These are phyloP conservation scores for Draba incana DNA, from an alignment of 345 rosid genomes.

Conservation along the genomic window DNA sequence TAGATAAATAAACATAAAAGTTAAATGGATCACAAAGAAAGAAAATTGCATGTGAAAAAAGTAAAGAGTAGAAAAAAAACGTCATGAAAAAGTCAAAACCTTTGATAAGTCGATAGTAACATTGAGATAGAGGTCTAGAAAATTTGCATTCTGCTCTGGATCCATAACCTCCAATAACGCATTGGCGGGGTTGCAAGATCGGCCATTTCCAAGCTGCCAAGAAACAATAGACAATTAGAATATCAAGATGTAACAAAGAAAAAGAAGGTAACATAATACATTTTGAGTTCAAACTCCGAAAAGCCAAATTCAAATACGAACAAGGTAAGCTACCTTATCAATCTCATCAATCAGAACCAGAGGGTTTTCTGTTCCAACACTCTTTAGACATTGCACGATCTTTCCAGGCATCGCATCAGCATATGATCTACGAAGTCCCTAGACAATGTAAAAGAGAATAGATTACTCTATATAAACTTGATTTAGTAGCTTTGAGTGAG, in stretches of 20 bases:
- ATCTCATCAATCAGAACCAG: too few relatives aligned
- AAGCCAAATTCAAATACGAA: too few relatives aligned
- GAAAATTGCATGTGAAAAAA: too few relatives aligned
- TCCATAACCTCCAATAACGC: neutral
- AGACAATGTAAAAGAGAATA: too few relatives aligned
- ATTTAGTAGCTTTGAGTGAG: too few relatives aligned
- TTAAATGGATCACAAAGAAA: too few relatives aligned
- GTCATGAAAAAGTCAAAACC: neutral
- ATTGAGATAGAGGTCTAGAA: neutral
- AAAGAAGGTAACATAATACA: neutral
- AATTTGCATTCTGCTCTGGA: neutral
- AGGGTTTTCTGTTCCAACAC: too few relatives aligned
- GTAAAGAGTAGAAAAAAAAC: too few relatives aligned
- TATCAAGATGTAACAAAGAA: neutral
- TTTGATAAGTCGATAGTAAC: neutral
- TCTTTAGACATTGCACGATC: too few relatives aligned
- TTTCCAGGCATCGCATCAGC: neutral
- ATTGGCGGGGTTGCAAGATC: too few relatives aligned
- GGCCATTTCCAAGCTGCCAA: too few relatives aligned
- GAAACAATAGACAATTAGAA: neutral
- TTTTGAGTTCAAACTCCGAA: neutral
- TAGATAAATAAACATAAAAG: neutral
- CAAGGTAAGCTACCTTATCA: neutral
- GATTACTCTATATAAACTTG: too few relatives aligned
- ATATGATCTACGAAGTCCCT: slow-evolving; percentile 22